These are phyloP conservation scores for Phytophthora syringae DNA, from an alignment of 352 stramenopile species.

Conservation along the genomic window DNA sequence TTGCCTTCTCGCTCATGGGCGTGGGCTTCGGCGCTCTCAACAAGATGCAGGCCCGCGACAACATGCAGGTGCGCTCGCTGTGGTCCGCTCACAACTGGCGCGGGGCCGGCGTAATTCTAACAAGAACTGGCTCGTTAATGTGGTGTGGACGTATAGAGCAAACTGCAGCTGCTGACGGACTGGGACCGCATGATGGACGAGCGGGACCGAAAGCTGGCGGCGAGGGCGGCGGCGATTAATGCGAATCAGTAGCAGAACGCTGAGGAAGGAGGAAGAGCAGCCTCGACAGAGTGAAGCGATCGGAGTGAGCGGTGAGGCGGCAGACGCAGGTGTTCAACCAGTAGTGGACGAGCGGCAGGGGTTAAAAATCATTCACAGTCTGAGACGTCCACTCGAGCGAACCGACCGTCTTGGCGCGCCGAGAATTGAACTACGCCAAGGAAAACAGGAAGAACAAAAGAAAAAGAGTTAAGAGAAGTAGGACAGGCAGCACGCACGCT, in stretches of 20 bases:
- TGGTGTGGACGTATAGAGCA: slow-evolving; percentile 51
- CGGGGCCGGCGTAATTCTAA: slow-evolving; percentile 4
- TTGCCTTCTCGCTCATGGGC: slow-evolving; percentile 84
- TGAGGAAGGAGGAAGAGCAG: slow-evolving; percentile 5
- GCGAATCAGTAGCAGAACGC: slow-evolving; percentile 38
- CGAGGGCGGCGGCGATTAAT: slow-evolving; percentile 41
- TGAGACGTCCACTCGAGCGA: not conserved
- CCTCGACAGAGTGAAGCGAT: slow-evolving; percentile 7
- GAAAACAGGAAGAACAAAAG: slow-evolving; percentile 6
- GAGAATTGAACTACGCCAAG: slow-evolving; percentile 20
- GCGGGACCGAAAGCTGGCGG: slow-evolving; percentile 70
- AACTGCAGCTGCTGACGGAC: slow-evolving; percentile 78
- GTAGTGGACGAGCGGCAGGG: not conserved
- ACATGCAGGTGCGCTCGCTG: slow-evolving; percentile 64
- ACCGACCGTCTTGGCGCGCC: slow-evolving; percentile 6
- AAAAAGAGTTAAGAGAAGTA: slow-evolving; percentile 19
- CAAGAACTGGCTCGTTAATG: not conserved
- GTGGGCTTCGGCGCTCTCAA: slow-evolving; percentile 74
- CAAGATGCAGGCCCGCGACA: slow-evolving; percentile 71
- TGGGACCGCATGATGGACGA: slow-evolving; percentile 88
- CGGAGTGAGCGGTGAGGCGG: not conserved
- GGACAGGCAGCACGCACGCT: slow-evolving; percentile 27
- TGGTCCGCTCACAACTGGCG: not conserved
- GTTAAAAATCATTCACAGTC: not conserved
- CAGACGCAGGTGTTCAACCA: not conserved